Percentiles rank a stretch among this genome's conserved stretches.
phyloP scores from a whole-genome alignment of 2,329 filamentous ascomycete genomes.

The Mariannaea elegans region DNA sequence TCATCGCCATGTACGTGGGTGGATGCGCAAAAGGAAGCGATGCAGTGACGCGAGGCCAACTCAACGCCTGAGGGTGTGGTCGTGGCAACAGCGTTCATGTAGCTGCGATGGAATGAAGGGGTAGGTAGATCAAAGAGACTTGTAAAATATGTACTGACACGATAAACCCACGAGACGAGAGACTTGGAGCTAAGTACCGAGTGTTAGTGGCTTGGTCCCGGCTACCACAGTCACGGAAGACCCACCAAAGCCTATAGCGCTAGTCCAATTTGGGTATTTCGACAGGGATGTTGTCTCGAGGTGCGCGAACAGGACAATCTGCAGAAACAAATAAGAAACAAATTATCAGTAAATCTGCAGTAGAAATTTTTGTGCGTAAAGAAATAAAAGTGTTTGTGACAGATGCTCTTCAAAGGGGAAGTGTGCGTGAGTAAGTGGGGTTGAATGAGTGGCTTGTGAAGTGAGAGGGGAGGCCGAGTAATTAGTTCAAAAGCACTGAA shows the following conservation, averaged over 20 bases:
- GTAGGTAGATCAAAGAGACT: constrained; percentile 23
- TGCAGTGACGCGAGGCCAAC: constrained; percentile 29
- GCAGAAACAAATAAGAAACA: constrained; percentile 27
- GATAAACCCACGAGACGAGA: constrained; percentile 25
- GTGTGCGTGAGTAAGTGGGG: not conserved
- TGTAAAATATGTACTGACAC: constrained; percentile 38
- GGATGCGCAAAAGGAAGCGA: constrained; percentile 29
- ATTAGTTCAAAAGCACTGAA: constrained; percentile 16
- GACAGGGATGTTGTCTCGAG: constrained; percentile 34
- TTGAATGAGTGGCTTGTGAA: constrained; percentile 6
- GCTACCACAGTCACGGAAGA: constrained; percentile 33
- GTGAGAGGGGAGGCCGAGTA: constrained; percentile 4
- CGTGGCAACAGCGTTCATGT: constrained; percentile 33
- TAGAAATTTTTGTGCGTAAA: not conserved
- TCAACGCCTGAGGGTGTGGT: constrained; percentile 25
- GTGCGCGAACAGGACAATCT: constrained; percentile 32
- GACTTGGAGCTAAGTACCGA: constrained; percentile 29
- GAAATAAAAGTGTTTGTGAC: constrained; percentile 5
- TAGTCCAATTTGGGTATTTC: constrained; percentile 30
- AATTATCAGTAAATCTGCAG: constrained; percentile 38
- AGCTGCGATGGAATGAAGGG: constrained; percentile 26
- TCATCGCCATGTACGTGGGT: constrained; percentile 35
- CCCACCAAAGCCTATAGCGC: constrained; percentile 34
- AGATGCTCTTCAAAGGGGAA: not conserved
- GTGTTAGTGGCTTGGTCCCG: constrained; percentile 32